Base-by-base conservation (phyloP, 208 protist genomes). In the Phytomonas francai region DNA sequence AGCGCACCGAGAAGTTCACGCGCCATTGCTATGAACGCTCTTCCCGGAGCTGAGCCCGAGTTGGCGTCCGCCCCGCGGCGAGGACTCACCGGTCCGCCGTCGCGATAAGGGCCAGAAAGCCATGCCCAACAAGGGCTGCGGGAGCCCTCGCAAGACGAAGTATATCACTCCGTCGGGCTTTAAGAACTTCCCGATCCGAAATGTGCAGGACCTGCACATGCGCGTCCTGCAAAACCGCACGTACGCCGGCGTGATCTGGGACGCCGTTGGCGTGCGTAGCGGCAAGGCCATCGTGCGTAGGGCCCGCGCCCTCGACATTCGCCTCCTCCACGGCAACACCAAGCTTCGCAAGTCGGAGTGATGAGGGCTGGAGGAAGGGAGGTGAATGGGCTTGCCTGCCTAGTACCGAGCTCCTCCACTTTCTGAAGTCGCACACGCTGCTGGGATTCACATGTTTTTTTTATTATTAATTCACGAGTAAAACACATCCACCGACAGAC, bases 141-240 rank as follows among this genome's bases (percentile, higher is more conserved):
- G 98, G 57, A 98, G 96, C 85, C 94, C 98, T 87, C 98, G 96
- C 80, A 85, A 77, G 67, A 98, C 97, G 72, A 94, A 96, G 77
- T 97, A 98, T 89, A 88, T 98, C 74, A 89, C 91, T 66, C 98
- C 98, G 31, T 95, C 97, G 62, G 97, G 98, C 74, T 99, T 99
- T 89, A 97, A 98, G 83, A 94, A 96, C 81, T 99, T 99, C 85
- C 82, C 84, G 67, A 89, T 99, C 65, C 80, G 84, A 80, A 98
- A 95, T 71, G 88, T 97, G 65, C 81, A 97, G 78, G 98, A 99
- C 71, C 91, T 99, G 59, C 98, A 99, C 84, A 92, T 99, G 82
- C 96, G 99, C 31, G 83, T 99, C 33, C 99, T 99, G 98, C 98
- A 99, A 83, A 99, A 99, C 97, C 94, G 97, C 74, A 99, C 97